Conservation (phyloP, 2,329 filamentous ascomycete genomes). For the Fusarium sp. region DNA sequence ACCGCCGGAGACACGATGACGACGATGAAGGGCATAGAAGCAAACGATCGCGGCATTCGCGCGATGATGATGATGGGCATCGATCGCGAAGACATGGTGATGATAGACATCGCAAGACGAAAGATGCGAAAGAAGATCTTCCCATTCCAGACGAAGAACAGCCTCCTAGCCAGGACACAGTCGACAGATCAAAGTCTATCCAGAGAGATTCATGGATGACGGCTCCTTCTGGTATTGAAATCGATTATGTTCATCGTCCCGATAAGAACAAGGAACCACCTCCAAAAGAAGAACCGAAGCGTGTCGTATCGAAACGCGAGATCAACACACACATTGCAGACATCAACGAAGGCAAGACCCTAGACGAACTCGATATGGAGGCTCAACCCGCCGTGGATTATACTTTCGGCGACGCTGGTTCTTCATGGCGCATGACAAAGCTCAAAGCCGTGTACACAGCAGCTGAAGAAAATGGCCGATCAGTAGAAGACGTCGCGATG, state of each 20-base stretch:
- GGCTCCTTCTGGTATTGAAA: slow-evolving; percentile 76
- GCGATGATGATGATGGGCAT: slow-evolving; percentile 58
- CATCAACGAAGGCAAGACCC: slow-evolving; percentile 63
- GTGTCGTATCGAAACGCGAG: slow-evolving; percentile 82
- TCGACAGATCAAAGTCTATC: slow-evolving; percentile 51
- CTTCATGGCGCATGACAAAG: slow-evolving; percentile 96
- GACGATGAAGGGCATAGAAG: slow-evolving; percentile 49
- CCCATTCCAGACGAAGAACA: slow-evolving; percentile 64
- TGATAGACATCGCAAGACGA: slow-evolving; percentile 52
- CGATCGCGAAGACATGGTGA: slow-evolving; percentile 51
- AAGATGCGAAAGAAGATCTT: slow-evolving; percentile 62
- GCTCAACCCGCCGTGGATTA: slow-evolving; percentile 74
- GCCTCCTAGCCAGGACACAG: slow-evolving; percentile 42
- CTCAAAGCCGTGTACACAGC: slow-evolving; percentile 85
- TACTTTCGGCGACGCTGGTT: slow-evolving; percentile 88
- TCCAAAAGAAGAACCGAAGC: slow-evolving; percentile 69
- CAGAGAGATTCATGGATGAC: slow-evolving; percentile 96
- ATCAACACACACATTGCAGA: slow-evolving; percentile 76
- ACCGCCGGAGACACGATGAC: slow-evolving; percentile 43
- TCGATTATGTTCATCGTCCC: slow-evolving; percentile 81
- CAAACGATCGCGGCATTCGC: slow-evolving; percentile 45
- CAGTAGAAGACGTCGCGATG: slow-evolving; percentile 83
- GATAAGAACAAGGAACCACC: slow-evolving; percentile 65
- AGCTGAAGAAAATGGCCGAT: slow-evolving; percentile 77
- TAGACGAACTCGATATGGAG: slow-evolving; percentile 50